Evolutionary conservation across 2,329 filamentous ascomycete genomes (phyloP).

Genomic region (Diplodia sapinea): DNA sequence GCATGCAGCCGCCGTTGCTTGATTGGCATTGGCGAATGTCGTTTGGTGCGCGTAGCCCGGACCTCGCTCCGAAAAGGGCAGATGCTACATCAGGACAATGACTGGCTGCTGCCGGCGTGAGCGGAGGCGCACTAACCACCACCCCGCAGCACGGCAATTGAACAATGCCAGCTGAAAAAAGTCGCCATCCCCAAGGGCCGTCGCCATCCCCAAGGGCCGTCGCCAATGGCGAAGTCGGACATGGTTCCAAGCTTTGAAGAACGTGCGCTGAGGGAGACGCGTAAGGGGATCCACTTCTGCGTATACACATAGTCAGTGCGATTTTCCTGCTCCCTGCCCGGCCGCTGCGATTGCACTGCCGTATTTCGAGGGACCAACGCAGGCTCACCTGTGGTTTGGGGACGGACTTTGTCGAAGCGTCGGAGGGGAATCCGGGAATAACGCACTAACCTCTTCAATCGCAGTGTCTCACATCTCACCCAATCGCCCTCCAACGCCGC

Average conservation of each 20-base stretch:
- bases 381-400: not conserved
- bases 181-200: no score
- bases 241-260: not conserved
- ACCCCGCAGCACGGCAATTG: not conserved
- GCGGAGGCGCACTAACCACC: conserved; percentile 7
- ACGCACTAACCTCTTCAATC: not conserved
- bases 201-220: not conserved
- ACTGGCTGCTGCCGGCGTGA: not conserved
- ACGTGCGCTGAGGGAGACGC: not conserved
- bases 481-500: not conserved
- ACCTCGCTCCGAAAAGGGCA: conserved; percentile 1
- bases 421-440: not conserved
- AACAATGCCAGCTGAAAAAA: conserved; percentile 9
- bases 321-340: not conserved
- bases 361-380: not conserved
- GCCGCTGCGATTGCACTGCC: not conserved
- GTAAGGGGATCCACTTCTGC: conserved; percentile 7
- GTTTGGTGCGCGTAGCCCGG: not conserved
- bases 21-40: not conserved
- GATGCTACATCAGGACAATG: not conserved
- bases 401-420: not conserved
- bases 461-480: not conserved
- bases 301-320: not conserved
- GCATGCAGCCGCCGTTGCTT: not conserved
- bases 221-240: not conserved